A percentile compares a stretch with the other conserved stretches of the same genome.
phyloP scores from a whole-genome alignment of 2,329 filamentous ascomycete species.

The Xylariaceae sp. region DNA sequence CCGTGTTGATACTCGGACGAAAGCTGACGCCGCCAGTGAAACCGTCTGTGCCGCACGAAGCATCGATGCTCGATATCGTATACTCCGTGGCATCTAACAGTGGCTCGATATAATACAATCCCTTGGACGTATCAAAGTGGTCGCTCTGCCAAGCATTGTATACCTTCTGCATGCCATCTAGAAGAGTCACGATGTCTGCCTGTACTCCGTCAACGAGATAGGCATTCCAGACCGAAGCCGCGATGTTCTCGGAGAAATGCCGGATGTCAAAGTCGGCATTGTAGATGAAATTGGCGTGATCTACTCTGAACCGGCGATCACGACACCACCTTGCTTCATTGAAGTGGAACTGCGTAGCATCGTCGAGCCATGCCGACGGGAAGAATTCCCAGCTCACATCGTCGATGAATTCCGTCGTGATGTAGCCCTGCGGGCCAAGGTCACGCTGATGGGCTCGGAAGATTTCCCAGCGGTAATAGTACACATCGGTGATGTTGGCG shows the following conservation, averaged over 20 bases:
- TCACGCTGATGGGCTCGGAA: constrained; percentile 17
- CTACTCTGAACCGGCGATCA: constrained; percentile 13
- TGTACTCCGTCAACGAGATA: constrained; percentile 15
- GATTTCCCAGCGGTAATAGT: constrained; percentile 17
- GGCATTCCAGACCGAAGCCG: constrained; percentile 10
- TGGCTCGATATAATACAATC: constrained; percentile 13
- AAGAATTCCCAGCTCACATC: constrained; percentile 13
- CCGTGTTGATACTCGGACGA: constrained; percentile 14
- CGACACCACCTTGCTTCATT: constrained; percentile 15
- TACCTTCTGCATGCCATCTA: constrained; percentile 10
- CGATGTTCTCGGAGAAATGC: constrained; percentile 9
- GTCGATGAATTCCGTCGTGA: constrained; percentile 18
- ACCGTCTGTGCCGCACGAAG: constrained; percentile 11
- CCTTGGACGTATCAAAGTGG: constrained; percentile 12
- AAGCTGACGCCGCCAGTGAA: constrained; percentile 11
- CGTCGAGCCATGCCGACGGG: constrained; percentile 11
- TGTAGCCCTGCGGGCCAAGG: constrained; percentile 12
- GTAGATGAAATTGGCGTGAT: constrained; percentile 15
- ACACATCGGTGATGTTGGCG: constrained; percentile 12
- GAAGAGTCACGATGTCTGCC: constrained; percentile 6
- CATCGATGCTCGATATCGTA: constrained; percentile 15
- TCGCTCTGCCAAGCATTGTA: constrained; percentile 10
- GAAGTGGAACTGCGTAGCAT: constrained; percentile 15
- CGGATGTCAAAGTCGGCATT: constrained; percentile 1
- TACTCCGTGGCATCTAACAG: constrained; percentile 14